phyloP scores from a whole-genome alignment of 805 yeast genomes.

The Suhomyces prunicola region DNA sequence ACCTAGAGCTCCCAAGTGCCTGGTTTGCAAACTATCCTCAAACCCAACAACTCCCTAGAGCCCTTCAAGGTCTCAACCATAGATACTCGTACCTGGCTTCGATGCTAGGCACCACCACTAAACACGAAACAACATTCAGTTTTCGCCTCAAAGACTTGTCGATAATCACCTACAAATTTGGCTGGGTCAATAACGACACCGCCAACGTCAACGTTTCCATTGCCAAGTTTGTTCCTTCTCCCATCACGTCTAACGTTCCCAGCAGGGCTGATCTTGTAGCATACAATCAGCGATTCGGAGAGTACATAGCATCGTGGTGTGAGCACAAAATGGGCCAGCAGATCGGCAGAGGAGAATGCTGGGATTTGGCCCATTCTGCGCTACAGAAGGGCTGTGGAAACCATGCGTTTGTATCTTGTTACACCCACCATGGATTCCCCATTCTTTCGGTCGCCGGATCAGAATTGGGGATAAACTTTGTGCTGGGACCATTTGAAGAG shows the following conservation, averaged over 20 bases:
- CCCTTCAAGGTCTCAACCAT: constrained; percentile 36
- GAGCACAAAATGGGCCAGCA: constrained; percentile 44
- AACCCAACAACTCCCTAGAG: constrained; percentile 31
- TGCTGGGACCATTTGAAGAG: constrained; percentile 29
- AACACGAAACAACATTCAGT: constrained; percentile 25
- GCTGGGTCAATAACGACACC: constrained; percentile 35
- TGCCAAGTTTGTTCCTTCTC: constrained; percentile 42
- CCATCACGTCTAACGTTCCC: constrained; percentile 29
- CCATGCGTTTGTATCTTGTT: constrained; percentile 52
- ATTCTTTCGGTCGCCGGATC: constrained; percentile 28
- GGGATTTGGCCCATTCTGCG: constrained; percentile 59
- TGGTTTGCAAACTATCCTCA: constrained; percentile 43
- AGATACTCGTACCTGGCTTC: constrained; percentile 16
- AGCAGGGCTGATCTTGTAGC: constrained; percentile 27
- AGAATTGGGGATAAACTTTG: constrained; percentile 14
- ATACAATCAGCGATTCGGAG: constrained; percentile 43
- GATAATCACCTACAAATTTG: constrained; percentile 29
- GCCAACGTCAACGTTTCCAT: constrained; percentile 23
- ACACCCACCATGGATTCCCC: constrained; percentile 47
- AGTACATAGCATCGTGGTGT: constrained; percentile 54
- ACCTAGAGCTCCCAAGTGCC: constrained; percentile 41
- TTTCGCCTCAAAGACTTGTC: constrained; percentile 45
- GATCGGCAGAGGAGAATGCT: constrained; percentile 59
- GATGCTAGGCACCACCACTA: constrained; percentile 9
- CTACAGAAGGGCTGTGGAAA: constrained; percentile 53